Evolutionary conservation across 2,329 filamentous ascomycete genomes (phyloP).

Genomic region (Botrytis porri): DNA sequence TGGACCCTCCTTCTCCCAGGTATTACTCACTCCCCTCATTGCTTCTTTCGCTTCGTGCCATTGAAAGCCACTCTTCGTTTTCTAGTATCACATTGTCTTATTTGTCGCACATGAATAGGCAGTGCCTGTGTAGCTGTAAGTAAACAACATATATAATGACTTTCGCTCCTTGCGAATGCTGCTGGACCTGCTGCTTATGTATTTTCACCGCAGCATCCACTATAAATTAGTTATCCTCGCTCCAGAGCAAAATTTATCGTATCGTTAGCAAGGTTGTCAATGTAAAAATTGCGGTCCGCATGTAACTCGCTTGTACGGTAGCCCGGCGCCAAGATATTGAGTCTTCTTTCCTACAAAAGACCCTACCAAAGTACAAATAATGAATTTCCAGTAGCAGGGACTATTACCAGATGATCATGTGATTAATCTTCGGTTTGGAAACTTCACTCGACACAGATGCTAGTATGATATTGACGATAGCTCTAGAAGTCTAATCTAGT

Average conservation of each 20-base stretch:
- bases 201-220: fast-evolving
- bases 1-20: not conserved
- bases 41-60: not conserved
- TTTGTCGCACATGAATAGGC: not conserved
- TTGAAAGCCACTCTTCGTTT: not conserved
- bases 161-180: not conserved
- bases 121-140: not conserved
- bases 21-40: not conserved
- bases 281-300: not conserved
- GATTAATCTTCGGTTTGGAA: not conserved
- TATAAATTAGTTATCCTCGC: not conserved
- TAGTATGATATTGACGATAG: not conserved
- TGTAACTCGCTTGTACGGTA: not conserved
- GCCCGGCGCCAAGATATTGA: not conserved
- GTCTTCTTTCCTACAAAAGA: not conserved
- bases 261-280: not conserved
- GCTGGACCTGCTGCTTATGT: not conserved
- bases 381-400: not conserved
- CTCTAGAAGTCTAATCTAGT: not conserved
- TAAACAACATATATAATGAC: not conserved
- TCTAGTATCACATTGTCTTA: not conserved
- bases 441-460: not conserved
- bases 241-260: not conserved
- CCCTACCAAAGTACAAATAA: not conserved
- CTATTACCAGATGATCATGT: not conserved